Conservation (phyloP, 2,329 filamentous ascomycete genomes). For the Elsinoe ampelina region DNA sequence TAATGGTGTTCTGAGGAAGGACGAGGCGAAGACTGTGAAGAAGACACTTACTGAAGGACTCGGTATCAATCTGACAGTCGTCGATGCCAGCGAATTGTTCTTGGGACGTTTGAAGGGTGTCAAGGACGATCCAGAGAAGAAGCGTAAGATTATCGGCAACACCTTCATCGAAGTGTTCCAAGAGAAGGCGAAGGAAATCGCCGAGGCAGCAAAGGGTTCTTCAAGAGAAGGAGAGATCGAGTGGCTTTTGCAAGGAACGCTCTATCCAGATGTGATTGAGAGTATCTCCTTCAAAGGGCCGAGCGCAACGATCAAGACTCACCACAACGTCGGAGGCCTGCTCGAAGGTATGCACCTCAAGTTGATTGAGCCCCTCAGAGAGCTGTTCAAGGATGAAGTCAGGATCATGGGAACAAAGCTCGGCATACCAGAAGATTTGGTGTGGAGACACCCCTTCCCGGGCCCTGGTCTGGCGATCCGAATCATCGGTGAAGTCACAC, state of each 20-base stretch:
- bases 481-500: slow-evolving; percentile 76
- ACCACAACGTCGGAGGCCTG: slow-evolving; percentile 64
- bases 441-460: slow-evolving; percentile 71
- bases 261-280: slow-evolving; percentile 68
- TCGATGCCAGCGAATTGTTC: slow-evolving; percentile 71
- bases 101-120: slow-evolving; percentile 67
- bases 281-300: slow-evolving; percentile 65
- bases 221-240: slow-evolving; percentile 64
- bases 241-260: slow-evolving; percentile 79
- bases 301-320: slow-evolving; percentile 62
- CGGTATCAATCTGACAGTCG: slow-evolving; percentile 81
- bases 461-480: slow-evolving; percentile 68
- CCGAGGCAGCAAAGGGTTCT: slow-evolving; percentile 58
- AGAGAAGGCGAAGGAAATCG: slow-evolving; percentile 64
- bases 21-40: slow-evolving; percentile 77
- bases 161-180: slow-evolving; percentile 80
- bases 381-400: slow-evolving; percentile 80
- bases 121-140: slow-evolving; percentile 65
- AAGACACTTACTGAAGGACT: slow-evolving; percentile 68
- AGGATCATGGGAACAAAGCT: slow-evolving; percentile 59
- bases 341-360: slow-evolving; percentile 54
- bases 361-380: slow-evolving; percentile 68
- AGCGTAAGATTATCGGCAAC: slow-evolving; percentile 82
- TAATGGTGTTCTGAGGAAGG: slow-evolving; percentile 74
- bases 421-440: slow-evolving; percentile 62